Evolutionary conservation across 2,329 filamentous ascomycete species (phyloP), one percentile per base, ranked within the genome.

Genomic region (Fusarium austroafricanum): DNA sequence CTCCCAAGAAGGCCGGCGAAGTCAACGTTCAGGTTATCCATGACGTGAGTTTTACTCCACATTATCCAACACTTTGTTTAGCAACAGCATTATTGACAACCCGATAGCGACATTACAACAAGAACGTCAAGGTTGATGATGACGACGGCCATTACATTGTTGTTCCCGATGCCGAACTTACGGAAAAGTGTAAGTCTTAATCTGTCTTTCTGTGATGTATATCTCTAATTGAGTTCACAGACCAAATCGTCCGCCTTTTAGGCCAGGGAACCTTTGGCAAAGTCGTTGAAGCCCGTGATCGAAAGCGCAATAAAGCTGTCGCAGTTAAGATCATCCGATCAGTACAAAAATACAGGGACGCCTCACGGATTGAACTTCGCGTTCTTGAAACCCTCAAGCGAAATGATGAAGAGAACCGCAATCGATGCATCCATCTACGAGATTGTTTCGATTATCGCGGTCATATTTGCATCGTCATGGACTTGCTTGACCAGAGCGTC

Each of bases 211-310:
- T 17, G 28, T n/a, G 10, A n/a, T 23, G 29, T 14, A 11, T n/a
- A 15, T 53, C 5, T 38, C 56, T 61, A 52, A 55, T 45, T 63
- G 38, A 82, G 67, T 40, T 18, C 14, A 26, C 71, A 97, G 94
- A 98, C 79, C 89, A 92, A 81, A 95, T 99, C 72, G 85, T 91
- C 65, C 94, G 93, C 72, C 86, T 98, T 28, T 90, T 99, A 14
- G 96, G 96, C 21, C 96, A 99, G 81, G 96, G 96, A 67, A 99
- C 96, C 0, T 99, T 99, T 77, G 96, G 96, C 76, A 99, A 99
- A 79, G 96, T 99, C 17, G 96, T 99, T 18, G 92, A 97, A 79
- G 96, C 96, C 52, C 90, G 88, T 72, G 96, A 99, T 77, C 88
- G 88, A 63, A 87, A 87, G 73, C 90, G 89, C 67, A 90, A 90